phyloP scores from a whole-genome alignment of 805 yeast genomes.

The Ogataea kodamae region DNA sequence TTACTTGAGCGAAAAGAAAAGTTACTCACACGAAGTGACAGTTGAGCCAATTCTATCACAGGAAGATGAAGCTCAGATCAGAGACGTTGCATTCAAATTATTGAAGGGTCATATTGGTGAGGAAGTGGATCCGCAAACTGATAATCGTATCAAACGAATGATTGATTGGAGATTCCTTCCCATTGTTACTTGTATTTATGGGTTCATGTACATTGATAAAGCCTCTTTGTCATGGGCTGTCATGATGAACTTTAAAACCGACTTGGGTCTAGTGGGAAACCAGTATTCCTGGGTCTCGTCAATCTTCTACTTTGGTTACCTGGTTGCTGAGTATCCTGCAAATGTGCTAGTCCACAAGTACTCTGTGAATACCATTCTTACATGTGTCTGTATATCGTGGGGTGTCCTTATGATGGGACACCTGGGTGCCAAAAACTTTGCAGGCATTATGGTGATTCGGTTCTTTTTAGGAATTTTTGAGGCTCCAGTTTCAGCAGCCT shows the following conservation, averaged over 20 bases:
- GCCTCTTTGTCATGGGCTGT: slow-evolving; percentile 38
- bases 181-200: slow-evolving; percentile 24
- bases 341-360: slow-evolving; percentile 49
- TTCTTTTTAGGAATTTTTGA: slow-evolving; percentile 50
- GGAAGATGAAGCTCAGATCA: slow-evolving; percentile 4
- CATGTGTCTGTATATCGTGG: slow-evolving; percentile 55
- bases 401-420: slow-evolving; percentile 55
- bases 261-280: slow-evolving; percentile 44
- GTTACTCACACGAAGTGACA: background rate
- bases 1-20: background rate
- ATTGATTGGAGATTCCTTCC: slow-evolving; percentile 39
- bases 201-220: slow-evolving; percentile 22
- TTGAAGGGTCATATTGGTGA: slow-evolving; percentile 6
- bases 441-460: slow-evolving; percentile 45
- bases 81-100: slow-evolving; percentile 6
- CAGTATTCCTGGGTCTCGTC: slow-evolving; percentile 34
- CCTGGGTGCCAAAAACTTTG: slow-evolving; percentile 37
- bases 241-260: slow-evolving; percentile 50
- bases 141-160: slow-evolving; percentile 33
- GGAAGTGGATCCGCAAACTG: slow-evolving; percentile 24
- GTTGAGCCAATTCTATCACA: slow-evolving; percentile 3
- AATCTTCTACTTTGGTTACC: slow-evolving; percentile 37
- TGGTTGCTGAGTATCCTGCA: slow-evolving; percentile 50
- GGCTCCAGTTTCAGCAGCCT: slow-evolving; percentile 54
- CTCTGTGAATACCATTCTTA: slow-evolving; percentile 47